A percentile compares a stretch with the other conserved stretches of the same genome.
These are phyloP conservation scores for Clavispora santaluciae DNA, from an alignment of 805 yeast genomes.

Conservation along the genomic window DNA sequence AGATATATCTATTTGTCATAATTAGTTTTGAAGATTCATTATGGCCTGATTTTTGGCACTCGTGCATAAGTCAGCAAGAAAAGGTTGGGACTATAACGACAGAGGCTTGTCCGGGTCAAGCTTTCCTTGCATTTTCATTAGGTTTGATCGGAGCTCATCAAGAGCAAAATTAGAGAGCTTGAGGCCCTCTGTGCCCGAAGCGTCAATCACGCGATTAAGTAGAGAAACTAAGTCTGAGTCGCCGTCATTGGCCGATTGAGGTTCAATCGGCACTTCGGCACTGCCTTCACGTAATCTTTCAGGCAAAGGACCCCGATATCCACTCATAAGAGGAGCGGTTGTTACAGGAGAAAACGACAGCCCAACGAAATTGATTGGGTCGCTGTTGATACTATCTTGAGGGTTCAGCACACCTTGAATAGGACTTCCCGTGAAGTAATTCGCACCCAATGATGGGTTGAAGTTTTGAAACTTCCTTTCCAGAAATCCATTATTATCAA, in stretches of 20 bases:
- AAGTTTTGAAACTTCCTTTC: background rate
- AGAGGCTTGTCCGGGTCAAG: background rate
- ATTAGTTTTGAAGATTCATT: background rate
- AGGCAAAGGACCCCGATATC: background rate
- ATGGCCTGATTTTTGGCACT: background rate
- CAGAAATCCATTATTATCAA: background rate
- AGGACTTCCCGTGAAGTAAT: background rate
- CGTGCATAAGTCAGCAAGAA: too few species aligned
- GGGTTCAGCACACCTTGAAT: background rate
- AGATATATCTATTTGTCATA: too few species aligned
- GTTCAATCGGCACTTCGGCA: background rate
- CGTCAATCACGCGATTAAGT: conserved; percentile 18
- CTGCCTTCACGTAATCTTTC: background rate
- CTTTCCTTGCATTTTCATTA: conserved; percentile 15
- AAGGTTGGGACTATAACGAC: too few species aligned
- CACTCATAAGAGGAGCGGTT: background rate
- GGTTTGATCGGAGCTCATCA: conserved; percentile 23
- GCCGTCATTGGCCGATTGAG: background rate
- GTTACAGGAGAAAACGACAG: background rate
- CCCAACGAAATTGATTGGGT: background rate
- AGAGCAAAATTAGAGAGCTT: conserved; percentile 16
- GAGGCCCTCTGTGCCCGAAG: conserved; percentile 14
- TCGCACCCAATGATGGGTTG: background rate
- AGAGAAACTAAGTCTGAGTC: conserved; percentile 9
- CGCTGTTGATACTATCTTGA: background rate